phyloP scores from a whole-genome alignment of 305 asterid species.

The Fraxinus nigra region DNA sequence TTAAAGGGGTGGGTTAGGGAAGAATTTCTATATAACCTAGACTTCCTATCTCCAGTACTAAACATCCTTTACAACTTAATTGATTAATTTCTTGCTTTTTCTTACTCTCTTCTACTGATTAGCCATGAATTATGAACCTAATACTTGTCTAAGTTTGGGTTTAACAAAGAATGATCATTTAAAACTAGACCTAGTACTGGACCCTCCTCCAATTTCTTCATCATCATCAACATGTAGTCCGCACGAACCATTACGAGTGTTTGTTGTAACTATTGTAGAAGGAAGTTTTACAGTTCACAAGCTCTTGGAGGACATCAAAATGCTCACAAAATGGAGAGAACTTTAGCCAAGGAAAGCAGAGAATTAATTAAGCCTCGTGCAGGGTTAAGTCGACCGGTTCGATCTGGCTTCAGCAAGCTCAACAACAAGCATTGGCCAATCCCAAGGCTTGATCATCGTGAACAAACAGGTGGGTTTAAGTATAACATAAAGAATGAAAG shows the following conservation, averaged over 20 bases:
- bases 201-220: conserved; percentile 22
- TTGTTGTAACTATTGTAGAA: conserved; percentile 70
- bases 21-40: conserved; percentile 17
- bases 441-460: conserved; percentile 11
- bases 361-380: conserved; percentile 34
- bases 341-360: conserved; percentile 69
- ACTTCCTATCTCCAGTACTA: background rate
- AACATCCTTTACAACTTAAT: background rate
- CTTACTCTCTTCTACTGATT: background rate
- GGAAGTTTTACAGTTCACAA: conserved; percentile 72
- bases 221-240: conserved; percentile 27
- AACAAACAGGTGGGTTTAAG: conserved; percentile 14
- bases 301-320: conserved; percentile 89
- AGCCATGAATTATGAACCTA: conserved; percentile 54
- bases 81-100: background rate
- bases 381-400: background rate
- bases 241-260: conserved; percentile 41
- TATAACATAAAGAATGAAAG: conserved; percentile 21
- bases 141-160: conserved; percentile 53
- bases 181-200: conserved; percentile 30
- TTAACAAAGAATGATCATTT: conserved; percentile 21
- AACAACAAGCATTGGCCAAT: conserved; percentile 6
- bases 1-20: background rate
- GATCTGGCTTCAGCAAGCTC: conserved; percentile 18
- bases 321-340: conserved; percentile 84